Percentiles rank a stretch among this genome's conserved stretches.
These are phyloP conservation scores for Penicillium ochrochloron DNA, from an alignment of 495 filamentous ascomycete species.

Conservation along the genomic window DNA sequence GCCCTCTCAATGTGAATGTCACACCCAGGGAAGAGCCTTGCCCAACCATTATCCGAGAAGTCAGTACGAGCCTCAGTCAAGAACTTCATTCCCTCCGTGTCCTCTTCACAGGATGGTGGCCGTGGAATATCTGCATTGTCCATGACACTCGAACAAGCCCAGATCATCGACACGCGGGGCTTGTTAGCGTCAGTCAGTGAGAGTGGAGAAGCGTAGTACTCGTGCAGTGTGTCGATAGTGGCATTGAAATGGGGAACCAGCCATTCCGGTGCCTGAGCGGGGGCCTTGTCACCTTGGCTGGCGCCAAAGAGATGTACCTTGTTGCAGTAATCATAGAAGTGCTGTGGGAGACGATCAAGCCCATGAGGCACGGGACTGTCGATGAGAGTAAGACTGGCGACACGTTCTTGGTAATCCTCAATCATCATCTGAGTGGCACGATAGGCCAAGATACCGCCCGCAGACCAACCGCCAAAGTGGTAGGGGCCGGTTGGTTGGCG, in stretches of 20 bases:
- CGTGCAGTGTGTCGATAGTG: background rate
- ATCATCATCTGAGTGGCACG: background rate
- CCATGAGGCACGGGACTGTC: background rate
- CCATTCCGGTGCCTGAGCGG: background rate
- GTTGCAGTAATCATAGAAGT: slow-evolving; percentile 3
- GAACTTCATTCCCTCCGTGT: slow-evolving; percentile 6
- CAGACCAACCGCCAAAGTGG: background rate
- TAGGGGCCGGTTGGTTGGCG: slow-evolving; percentile 4
- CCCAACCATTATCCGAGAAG: background rate
- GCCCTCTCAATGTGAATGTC: background rate
- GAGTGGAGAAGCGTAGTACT: background rate
- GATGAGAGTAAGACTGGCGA: background rate
- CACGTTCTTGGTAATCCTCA: background rate
- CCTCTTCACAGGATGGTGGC: background rate
- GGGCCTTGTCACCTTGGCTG: background rate
- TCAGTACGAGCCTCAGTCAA: background rate
- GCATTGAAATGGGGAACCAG: slow-evolving; percentile 1
- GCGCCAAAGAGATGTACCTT: background rate
- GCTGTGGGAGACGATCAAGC: background rate
- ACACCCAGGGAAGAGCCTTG: background rate
- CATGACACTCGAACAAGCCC: background rate
- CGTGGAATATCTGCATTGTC: background rate
- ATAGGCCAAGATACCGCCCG: slow-evolving; percentile 4
- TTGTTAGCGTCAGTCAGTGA: background rate
- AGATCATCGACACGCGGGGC: background rate